These are phyloP conservation scores for Aspergillus ustus DNA, from an alignment of 2,329 filamentous ascomycete species.

Conservation along the genomic window DNA sequence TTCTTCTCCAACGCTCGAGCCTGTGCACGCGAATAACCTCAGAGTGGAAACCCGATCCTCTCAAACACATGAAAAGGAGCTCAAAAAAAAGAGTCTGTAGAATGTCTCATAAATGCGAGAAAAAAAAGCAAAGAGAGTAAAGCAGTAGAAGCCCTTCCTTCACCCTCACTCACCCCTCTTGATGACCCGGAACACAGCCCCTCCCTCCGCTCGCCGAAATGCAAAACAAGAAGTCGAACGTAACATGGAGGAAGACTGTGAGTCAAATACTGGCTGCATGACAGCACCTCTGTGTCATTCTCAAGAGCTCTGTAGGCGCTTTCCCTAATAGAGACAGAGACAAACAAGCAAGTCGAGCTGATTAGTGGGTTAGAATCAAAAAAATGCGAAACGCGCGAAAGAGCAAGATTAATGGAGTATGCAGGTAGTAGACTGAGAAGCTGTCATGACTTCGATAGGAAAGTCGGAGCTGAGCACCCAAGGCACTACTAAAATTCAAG, in stretches of 20 bases:
- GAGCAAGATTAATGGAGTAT: background rate
- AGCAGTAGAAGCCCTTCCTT: background rate
- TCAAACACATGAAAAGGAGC: background rate
- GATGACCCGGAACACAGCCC: constrained; percentile 1
- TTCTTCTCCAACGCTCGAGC: background rate
- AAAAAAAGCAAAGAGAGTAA: background rate
- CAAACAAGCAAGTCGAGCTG: background rate
- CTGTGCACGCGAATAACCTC: background rate
- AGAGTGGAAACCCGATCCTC: background rate
- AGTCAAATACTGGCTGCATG: background rate
- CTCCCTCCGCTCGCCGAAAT: background rate
- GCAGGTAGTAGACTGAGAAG: background rate
- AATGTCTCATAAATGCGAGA: background rate
- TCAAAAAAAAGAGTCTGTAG: background rate
- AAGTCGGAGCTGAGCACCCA: constrained; percentile 9
- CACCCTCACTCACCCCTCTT: background rate
- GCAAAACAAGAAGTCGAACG: background rate
- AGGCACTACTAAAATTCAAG: background rate
- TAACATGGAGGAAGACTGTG: background rate
- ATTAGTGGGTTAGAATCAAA: background rate
- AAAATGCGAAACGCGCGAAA: background rate
- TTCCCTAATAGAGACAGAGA: background rate
- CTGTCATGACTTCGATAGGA: background rate
- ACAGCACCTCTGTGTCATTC: constrained; percentile 1
- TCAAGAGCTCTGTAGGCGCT: background rate